phyloP scores from a whole-genome alignment of 78 protist genomes.

The Polysphondylium violaceum region DNA sequence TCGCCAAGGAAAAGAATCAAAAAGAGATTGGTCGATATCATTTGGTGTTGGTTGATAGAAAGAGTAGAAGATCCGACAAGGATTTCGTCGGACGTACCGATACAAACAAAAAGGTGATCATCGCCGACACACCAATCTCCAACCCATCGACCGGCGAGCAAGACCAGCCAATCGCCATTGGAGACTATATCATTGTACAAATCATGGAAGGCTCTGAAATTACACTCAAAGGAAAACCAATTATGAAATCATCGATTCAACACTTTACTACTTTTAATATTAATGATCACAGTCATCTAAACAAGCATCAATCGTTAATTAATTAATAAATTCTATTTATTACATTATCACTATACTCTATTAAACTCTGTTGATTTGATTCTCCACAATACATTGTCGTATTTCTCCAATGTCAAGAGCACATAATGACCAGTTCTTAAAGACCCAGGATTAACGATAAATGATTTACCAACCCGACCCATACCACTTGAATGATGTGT shows the following conservation, averaged over 20 bases:
- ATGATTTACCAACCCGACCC: conserved; percentile 29
- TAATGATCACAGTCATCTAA: background rate
- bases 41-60: conserved; percentile 68
- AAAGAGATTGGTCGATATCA: conserved; percentile 72
- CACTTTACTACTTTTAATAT: conserved; percentile 14
- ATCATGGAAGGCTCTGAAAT: conserved; percentile 40
- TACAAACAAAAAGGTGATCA: conserved; percentile 77
- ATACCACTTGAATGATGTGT: conserved; percentile 52
- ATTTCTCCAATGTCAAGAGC: conserved; percentile 24
- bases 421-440: conserved; percentile 33
- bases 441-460: conserved; percentile 53
- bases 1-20: conserved; percentile 25
- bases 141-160: background rate
- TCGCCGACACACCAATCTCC: background rate
- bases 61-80: conserved; percentile 50
- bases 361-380: conserved; percentile 18
- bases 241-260: conserved; percentile 26
- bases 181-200: conserved; percentile 57
- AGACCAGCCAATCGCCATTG: background rate
- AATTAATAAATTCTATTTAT: background rate
- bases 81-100: conserved; percentile 80
- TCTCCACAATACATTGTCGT: conserved; percentile 26
- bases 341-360: background rate
- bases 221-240: conserved; percentile 51
- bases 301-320: background rate